Base-by-base conservation (phyloP, 495 filamentous ascomycete species). In the Beverwykella pulmonaria region DNA sequence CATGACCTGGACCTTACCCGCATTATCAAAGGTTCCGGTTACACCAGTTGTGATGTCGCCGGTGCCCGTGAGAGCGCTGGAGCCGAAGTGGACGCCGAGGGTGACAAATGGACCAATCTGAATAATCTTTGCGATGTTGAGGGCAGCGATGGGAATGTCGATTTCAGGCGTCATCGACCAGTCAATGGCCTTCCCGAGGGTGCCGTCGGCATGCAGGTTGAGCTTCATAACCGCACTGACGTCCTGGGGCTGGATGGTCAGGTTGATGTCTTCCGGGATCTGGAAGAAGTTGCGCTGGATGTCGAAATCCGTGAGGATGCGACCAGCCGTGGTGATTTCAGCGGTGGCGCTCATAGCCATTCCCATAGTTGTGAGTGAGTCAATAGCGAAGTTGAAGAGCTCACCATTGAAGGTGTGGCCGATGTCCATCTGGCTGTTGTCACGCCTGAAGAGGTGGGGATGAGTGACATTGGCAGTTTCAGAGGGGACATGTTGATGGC, bases 21-120 rank as follows among this genome's bases (percentile, higher is more conserved):
- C 15, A 48, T 65, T 49, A 19, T 65, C 41, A 41, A 65, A 19
- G 19, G 15, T 58, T 2, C 53, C 61, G 1, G 23, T 19, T 15
- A 53, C 61, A 19, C 61, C 61, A 10, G 53, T 46, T 15, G 19
- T 49, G 22, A 58, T 10, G 17, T 23, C 27, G 1, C 34, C 61
- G 3, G 34, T 32, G 9, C 61, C 61, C 25, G 19, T 2, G 7
- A 65, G n/a, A 29, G 52, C 14, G 14, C 15, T 50, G 23, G 61
- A 65, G 4, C 44, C 61, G 19, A 65, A 47, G 27, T 65, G 52
- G n/a, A 65, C 26, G 25, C 61, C 61, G 30, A 65, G 6, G 12
- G 52, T 65, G 8, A 65, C 53, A 22, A 57, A 58, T 1, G 61
- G 61, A 36, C 61, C 61, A 27, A 65, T 65, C 41, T 65, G 53